phyloP scores from a whole-genome alignment of 257 asterid genomes.

The Misopates orontium region DNA sequence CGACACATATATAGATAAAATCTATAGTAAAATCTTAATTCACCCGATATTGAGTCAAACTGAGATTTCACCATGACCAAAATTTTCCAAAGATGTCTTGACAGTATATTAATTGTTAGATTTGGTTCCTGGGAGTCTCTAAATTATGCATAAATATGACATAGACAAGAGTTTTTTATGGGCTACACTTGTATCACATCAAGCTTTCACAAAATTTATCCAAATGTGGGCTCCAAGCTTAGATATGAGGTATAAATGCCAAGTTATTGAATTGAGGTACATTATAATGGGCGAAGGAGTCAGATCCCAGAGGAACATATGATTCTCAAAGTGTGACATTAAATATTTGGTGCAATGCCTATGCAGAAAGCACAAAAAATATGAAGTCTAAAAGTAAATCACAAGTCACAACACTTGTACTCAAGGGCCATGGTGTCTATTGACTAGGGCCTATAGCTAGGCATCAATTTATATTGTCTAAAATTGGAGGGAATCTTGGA shows the following conservation, averaged over 20 bases:
- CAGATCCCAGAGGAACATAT: conserved; percentile 36
- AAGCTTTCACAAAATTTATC: background rate
- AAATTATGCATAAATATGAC: too few relatives aligned
- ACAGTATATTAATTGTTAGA: background rate
- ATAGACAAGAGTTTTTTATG: background rate
- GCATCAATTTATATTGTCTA: conserved; percentile 18
- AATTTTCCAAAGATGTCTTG: too few relatives aligned
- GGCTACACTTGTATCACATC: background rate
- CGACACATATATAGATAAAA: too few relatives aligned
- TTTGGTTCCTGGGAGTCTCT: too few relatives aligned
- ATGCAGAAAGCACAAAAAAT: conserved; percentile 54
- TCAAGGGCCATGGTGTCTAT: conserved; percentile 29
- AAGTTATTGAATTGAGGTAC: background rate
- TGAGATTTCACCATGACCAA: background rate
- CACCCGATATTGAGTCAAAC: too few relatives aligned
- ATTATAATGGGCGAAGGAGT: conserved; percentile 25
- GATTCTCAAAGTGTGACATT: conserved; percentile 20
- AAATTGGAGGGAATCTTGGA: background rate
- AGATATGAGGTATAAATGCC: conserved; percentile 3
- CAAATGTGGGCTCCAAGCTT: background rate
- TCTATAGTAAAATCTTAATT: too few relatives aligned
- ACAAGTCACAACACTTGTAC: conserved; percentile 20
- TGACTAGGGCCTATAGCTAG: conserved; percentile 21
- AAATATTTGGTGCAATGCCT: conserved; percentile 60
- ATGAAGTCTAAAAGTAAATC: conserved; percentile 18